Base-by-base conservation (phyloP, 495 filamentous ascomycete genomes). In the Neurospora africana region DNA sequence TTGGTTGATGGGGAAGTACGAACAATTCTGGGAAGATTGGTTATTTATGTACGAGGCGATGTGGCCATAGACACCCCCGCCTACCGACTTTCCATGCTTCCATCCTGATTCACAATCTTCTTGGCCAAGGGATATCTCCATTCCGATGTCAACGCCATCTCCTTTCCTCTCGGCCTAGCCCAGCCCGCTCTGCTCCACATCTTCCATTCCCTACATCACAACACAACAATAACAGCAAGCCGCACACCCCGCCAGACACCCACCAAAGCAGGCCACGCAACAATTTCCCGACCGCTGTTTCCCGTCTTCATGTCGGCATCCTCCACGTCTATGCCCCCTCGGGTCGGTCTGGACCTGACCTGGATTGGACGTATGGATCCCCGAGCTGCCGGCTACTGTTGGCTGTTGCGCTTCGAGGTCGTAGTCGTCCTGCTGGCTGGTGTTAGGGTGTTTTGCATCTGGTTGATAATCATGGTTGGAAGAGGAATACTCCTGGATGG, bases 41-140 rank as follows among this genome's bases (percentile, higher is more conserved):
- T 71, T 83, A 9, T 85, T 82, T 38, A 85, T 85, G 82, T 85
- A 78, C 43, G 83, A 85, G 40, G 82, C 82, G 0, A 74, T 84
- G 73, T 84, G 83, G 82, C 81, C 83, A 23, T 83, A 68, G 75
- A 23, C 21, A 8, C 3, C n/a, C 44, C 44, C 44, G 1, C 7
- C 36, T 7, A 6, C 10, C 17, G 17, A 17, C 41, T n/a, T 43
- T n/a, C 41, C 19, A 13, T 40, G 9, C 38, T 40, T 13, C 17
- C 11, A 43, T 43, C 19, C 19, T 5, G 4, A 40, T 40, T 40
- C 19, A 7, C 19, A 44, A 44, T 7, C 19, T 44, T 13, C 21
- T 23, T 53, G 21, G 23, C 21, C 44, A 27, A 23, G 3, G 21
- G 44, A 21, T 53, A 5, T 53, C 41, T 23, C n/a, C 43, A 47